phyloP scores from a whole-genome alignment of 495 filamentous ascomycete species.

The Penicillium alfredii region DNA sequence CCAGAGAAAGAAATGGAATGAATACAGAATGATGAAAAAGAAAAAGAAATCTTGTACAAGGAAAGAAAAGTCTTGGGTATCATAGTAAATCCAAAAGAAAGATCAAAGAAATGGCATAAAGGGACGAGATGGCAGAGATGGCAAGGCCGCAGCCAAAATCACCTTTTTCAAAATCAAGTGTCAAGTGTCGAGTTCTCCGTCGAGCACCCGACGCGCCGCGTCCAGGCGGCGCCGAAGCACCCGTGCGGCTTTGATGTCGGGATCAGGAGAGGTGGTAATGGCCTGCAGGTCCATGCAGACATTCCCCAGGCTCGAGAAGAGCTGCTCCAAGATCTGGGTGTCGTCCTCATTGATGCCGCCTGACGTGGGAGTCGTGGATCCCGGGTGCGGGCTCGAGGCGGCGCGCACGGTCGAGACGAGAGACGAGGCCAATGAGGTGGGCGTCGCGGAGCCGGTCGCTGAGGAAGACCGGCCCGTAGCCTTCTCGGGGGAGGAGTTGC shows the following conservation, averaged over 20 bases:
- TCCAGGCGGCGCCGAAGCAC: constrained; percentile 65
- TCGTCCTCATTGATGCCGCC: constrained; percentile 58
- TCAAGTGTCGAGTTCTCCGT: constrained; percentile 52
- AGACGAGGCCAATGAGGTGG: constrained; percentile 33
- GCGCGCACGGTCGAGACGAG: constrained; percentile 38
- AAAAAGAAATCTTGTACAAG: neutral
- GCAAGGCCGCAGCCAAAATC: no score
- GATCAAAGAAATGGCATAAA: constrained; percentile 8
- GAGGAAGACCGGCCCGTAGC: constrained; percentile 24
- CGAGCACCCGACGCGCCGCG: constrained; percentile 62
- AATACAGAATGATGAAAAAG: neutral
- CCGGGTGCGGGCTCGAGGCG: constrained; percentile 32
- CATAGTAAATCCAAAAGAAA: constrained; percentile 14
- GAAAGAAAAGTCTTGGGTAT: constrained; percentile 18
- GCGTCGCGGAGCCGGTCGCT: constrained; percentile 29
- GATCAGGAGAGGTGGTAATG: constrained; percentile 36
- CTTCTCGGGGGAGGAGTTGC: no score
- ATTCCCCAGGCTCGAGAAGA: constrained; percentile 68
- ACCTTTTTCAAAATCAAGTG: constrained; percentile 1
- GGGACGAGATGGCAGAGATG: constrained; percentile 3
- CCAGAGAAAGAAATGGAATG: neutral
- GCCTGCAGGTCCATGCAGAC: constrained; percentile 64
- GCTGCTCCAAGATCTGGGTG: constrained; percentile 65
- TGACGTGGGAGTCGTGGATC: constrained; percentile 23
- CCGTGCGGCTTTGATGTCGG: constrained; percentile 54